phyloP scores from a whole-genome alignment of 352 stramenopile genomes.

The Globisporangium echinulatum region DNA sequence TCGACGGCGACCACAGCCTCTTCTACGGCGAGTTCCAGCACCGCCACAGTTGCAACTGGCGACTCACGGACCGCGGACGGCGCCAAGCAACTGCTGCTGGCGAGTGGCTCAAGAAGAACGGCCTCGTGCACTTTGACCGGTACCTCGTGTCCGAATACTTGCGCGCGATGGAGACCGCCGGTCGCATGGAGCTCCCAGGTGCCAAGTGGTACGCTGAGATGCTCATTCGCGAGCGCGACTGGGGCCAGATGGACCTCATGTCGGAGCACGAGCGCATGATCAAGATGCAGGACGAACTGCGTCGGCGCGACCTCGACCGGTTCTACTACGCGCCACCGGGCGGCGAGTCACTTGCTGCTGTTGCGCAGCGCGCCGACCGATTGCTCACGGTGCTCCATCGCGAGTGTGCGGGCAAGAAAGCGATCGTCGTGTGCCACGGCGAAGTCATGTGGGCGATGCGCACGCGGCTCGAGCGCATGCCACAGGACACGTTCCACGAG shows the following conservation, averaged over 20 bases:
- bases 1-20: constrained; percentile 78
- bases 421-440: constrained; percentile 82
- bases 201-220: constrained; percentile 85
- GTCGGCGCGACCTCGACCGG: constrained; percentile 69
- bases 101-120: constrained; percentile 78
- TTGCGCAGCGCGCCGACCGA: constrained; percentile 77
- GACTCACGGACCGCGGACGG: constrained; percentile 78
- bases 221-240: constrained; percentile 85
- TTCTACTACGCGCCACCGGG: constrained; percentile 85
- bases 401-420: constrained; percentile 69
- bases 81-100: constrained; percentile 65
- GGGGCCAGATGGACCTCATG: constrained; percentile 88
- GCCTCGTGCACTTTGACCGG: constrained; percentile 71
- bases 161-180: constrained; percentile 81
- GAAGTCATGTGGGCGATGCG: constrained; percentile 90
- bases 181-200: constrained; percentile 62
- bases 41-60: constrained; percentile 85
- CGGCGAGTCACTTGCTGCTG: constrained; percentile 75
- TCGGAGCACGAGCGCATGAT: constrained; percentile 80
- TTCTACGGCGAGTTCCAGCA: constrained; percentile 86
- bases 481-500: constrained; percentile 83
- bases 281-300: constrained; percentile 87
- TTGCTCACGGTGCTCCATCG: constrained; percentile 76
- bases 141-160: constrained; percentile 87
- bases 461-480: constrained; percentile 83